A percentile compares a stretch with the other conserved stretches of the same genome.
These are phyloP conservation scores for Pleurotus djamor DNA, from an alignment of 768 basidiomycete genomes.

Conservation along the genomic window DNA sequence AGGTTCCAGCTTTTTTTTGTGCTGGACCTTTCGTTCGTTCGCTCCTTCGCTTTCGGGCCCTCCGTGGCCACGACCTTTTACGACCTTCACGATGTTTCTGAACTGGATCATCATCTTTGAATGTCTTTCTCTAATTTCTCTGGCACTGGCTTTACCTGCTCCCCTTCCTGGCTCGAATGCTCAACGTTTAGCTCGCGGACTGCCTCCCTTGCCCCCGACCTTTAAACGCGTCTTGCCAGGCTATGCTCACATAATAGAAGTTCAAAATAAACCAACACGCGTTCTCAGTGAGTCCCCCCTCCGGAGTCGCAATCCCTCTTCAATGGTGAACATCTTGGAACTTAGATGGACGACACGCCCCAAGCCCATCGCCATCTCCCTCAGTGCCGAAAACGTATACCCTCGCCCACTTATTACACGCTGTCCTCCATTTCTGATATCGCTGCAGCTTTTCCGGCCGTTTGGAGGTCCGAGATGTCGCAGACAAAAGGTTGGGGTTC, in stretches of 20 bases:
- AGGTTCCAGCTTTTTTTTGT: not conserved
- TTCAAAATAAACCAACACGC: constrained; percentile 19
- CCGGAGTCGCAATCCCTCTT: not conserved
- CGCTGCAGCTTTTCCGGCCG: constrained; percentile 22
- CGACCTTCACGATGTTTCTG: constrained; percentile 3
- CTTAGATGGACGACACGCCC: constrained; percentile 2
- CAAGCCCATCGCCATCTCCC: constrained; percentile 20
- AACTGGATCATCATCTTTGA: not conserved
- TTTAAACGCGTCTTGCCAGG: constrained; percentile 29
- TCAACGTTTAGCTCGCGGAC: constrained; percentile 41
- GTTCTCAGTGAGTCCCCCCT: constrained; percentile 17
- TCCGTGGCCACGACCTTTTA: not conserved
- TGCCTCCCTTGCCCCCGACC: constrained; percentile 36
- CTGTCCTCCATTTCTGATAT: not conserved
- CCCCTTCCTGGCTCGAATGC: constrained; percentile 30
- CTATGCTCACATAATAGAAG: constrained; percentile 6
- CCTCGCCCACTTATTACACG: not conserved
- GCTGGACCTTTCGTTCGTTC: not conserved
- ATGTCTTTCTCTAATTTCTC: not conserved
- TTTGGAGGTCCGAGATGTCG: constrained; percentile 29
- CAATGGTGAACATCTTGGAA: not conserved
- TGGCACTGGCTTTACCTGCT: not conserved
- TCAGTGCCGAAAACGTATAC: constrained; percentile 21
- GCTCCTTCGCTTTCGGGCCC: not conserved
- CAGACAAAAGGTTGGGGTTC: constrained; percentile 27